Evolutionary conservation across 768 basidiomycete genomes (phyloP).

Genomic region (Amanita thiersii): DNA sequence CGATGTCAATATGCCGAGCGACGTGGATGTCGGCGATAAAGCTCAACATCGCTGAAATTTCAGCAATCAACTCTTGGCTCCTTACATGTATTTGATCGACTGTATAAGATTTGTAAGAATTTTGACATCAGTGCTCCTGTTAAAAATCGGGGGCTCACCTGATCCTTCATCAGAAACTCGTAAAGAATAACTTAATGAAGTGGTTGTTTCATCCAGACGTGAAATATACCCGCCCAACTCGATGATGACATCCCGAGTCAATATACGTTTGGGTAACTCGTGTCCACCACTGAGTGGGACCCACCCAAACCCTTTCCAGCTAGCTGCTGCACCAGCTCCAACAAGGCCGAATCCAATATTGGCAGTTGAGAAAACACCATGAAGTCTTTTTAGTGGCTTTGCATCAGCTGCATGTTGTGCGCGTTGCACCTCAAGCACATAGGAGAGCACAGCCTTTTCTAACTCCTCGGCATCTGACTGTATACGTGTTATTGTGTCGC

Average conservation of each 20-base stretch:
- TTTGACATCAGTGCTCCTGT: slow-evolving; percentile 3
- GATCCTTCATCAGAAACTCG: slow-evolving; percentile 24
- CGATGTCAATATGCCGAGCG: slow-evolving; percentile 77
- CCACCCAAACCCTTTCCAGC: slow-evolving; percentile 86
- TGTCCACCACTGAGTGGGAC: slow-evolving; percentile 45
- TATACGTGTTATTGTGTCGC: slow-evolving; percentile 62
- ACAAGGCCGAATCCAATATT: slow-evolving; percentile 73
- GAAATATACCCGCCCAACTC: slow-evolving; percentile 43
- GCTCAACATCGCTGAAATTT: slow-evolving; percentile 49
- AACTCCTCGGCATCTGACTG: slow-evolving; percentile 72
- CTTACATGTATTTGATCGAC: slow-evolving; percentile 33
- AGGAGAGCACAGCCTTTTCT: slow-evolving; percentile 60
- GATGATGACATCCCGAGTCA: slow-evolving; percentile 43
- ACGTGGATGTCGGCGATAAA: slow-evolving; percentile 67
- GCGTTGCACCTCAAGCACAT: slow-evolving; percentile 64
- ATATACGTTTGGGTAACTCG: slow-evolving; percentile 35
- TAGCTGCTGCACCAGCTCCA: slow-evolving; percentile 68
- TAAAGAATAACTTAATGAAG: slow-evolving; percentile 25
- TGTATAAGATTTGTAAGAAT: slow-evolving; percentile 11
- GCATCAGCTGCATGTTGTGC: slow-evolving; percentile 30
- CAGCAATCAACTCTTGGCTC: slow-evolving; percentile 44
- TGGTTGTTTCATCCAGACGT: slow-evolving; percentile 44
- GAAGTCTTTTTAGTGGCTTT: slow-evolving; percentile 43
- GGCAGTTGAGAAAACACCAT: slow-evolving; percentile 50
- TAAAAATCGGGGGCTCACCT: slow-evolving; percentile 21